Conservation (phyloP, 768 basidiomycete species). For the Scleroderma bovista region DNA sequence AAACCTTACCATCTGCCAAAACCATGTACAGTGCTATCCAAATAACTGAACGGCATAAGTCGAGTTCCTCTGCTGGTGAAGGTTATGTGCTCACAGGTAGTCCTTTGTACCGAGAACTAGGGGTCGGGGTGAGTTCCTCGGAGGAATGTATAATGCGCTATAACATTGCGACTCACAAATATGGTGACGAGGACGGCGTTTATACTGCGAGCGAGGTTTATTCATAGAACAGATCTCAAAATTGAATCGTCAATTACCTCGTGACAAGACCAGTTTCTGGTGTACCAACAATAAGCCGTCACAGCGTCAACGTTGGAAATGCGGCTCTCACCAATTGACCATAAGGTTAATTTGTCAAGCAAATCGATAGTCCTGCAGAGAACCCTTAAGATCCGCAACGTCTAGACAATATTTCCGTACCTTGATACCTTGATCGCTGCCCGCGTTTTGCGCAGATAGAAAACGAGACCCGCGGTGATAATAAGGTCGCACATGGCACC, state of each 20-base stretch:
- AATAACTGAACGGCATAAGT: neutral
- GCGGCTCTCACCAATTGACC: neutral
- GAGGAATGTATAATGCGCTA: neutral
- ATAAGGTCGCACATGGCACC: constrained; percentile 3
- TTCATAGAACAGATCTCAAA: neutral
- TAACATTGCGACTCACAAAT: neutral
- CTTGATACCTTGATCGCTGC: neutral
- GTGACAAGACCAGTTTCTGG: neutral
- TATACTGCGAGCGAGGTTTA: neutral
- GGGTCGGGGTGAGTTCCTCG: neutral
- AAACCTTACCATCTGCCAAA: constrained; percentile 2
- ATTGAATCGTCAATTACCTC: neutral
- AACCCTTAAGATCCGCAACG: neutral
- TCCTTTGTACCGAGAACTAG: neutral
- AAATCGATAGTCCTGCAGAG: neutral
- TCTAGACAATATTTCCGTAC: neutral
- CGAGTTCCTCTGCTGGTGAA: neutral
- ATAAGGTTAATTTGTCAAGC: constrained; percentile 2
- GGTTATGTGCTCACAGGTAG: neutral
- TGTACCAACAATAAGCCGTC: neutral
- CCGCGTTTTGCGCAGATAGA: constrained; percentile 2
- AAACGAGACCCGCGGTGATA: constrained; percentile 2
- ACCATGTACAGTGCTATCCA: constrained; percentile 2
- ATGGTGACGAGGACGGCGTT: neutral
- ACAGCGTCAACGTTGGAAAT: neutral